Conservation (phyloP, 768 basidiomycete genomes). For the Lactarius sanguifluus region DNA sequence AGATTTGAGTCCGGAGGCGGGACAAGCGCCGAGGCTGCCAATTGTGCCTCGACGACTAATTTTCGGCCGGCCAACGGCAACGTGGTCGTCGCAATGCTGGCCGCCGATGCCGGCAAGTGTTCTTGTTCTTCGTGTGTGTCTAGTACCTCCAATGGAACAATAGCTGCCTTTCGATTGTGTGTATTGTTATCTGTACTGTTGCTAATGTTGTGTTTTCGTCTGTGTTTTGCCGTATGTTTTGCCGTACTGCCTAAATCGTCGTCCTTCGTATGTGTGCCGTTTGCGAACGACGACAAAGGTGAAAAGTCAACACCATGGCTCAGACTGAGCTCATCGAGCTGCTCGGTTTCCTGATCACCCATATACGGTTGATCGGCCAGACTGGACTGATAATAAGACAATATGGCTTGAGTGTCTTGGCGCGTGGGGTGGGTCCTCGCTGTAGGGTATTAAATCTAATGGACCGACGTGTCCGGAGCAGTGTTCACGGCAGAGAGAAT, state of each 20-base stretch:
- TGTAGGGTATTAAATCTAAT: conserved; percentile 1
- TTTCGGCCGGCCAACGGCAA: conserved; percentile 9
- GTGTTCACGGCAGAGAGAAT: background rate
- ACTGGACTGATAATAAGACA: conserved; percentile 58
- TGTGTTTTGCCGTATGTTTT: conserved; percentile 12
- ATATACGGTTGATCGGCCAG: conserved; percentile 41
- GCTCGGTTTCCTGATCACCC: conserved; percentile 22
- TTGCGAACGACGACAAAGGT: conserved; percentile 8
- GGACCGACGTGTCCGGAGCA: background rate
- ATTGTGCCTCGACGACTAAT: conserved; percentile 20
- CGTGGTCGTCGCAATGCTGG: conserved; percentile 1
- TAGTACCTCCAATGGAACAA: conserved; percentile 14
- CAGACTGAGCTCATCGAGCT: conserved; percentile 4
- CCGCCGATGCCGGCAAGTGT: background rate
- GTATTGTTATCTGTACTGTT: background rate
- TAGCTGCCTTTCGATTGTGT: conserved; percentile 8
- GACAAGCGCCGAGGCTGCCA: conserved; percentile 21
- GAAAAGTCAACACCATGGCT: conserved; percentile 18
- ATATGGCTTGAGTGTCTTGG: conserved; percentile 45
- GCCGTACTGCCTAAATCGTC: conserved; percentile 7
- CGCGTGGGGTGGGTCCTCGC: conserved; percentile 34
- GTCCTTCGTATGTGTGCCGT: background rate
- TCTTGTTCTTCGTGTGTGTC: background rate
- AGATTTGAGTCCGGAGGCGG: conserved; percentile 9
- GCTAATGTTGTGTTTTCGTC: conserved; percentile 6